phyloP scores from a whole-genome alignment of 352 stramenopile species.

The Pilasporangium apinafurcum region DNA sequence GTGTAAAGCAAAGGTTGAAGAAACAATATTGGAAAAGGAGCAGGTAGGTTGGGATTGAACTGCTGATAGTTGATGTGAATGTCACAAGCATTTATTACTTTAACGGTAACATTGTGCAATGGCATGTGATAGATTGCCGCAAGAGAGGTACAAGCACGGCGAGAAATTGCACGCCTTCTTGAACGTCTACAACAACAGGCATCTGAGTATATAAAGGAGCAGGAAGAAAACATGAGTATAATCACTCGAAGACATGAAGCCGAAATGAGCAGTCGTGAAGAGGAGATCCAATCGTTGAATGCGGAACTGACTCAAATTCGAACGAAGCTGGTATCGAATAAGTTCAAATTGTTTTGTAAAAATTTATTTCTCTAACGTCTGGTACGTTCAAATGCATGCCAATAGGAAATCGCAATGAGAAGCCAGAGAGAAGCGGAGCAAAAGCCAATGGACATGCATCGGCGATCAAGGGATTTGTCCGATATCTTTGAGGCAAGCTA shows the following conservation, averaged over 20 bases:
- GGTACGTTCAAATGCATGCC: not conserved
- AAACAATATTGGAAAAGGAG: constrained; percentile 69
- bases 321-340: constrained; percentile 37
- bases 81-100: not conserved
- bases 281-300: constrained; percentile 41
- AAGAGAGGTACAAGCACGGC: constrained; percentile 54
- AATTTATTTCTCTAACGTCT: not conserved
- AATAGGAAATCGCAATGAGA: constrained; percentile 27
- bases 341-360: no score
- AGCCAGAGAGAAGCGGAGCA: constrained; percentile 54
- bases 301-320: constrained; percentile 43
- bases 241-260: constrained; percentile 26
- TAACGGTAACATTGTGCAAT: not conserved
- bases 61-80: not conserved
- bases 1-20: constrained; percentile 65
- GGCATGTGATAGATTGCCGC: constrained; percentile 30
- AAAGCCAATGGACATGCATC: constrained; percentile 26
- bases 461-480: constrained; percentile 27
- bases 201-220: constrained; percentile 33
- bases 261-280: constrained; percentile 37
- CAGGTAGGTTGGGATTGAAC: constrained; percentile 25
- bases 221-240: constrained; percentile 30
- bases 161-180: constrained; percentile 63
- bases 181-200: constrained; percentile 45
- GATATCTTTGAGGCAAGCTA: constrained; percentile 45